Evolutionary conservation across 31 red algal genomes (phyloP), one percentile per base, ranked within the genome.

Genomic region (Bonnemaisonia californica): DNA sequence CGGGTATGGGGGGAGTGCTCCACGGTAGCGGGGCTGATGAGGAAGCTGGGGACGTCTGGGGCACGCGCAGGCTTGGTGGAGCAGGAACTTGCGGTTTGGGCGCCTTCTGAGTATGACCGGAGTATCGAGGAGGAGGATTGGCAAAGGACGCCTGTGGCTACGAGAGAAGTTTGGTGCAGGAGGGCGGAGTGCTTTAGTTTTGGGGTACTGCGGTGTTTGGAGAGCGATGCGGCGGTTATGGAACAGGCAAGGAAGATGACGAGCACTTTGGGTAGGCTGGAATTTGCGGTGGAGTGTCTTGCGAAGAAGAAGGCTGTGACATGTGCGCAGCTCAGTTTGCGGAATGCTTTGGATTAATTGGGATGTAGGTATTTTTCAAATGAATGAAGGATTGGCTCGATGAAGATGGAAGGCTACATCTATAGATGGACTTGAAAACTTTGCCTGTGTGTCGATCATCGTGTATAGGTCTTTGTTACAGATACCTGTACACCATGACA

Each of bases 141-240:
- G 87, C 47, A 67, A 41, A 27, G 36, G 35, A 91, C 87, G 3
- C 87, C 87, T 1, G 1, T 40, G 0, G 71, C 54, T 2, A 83
- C 74, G 26, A 62, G 87, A 40, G 61, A 68, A 24, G 78, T 77
- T 36, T 91, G 60, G 57, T 83, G 80, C 37, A 57, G 69, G 31
- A 66, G 87, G 41, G 87, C 80, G 19, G 87, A 91, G 69, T 56
- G 65, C 32, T 91, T 91, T 70, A 83, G 79, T 59, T 91, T 91
- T 72, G 87, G 87, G 9, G 71, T 91, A 27, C 48, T 91, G 42
- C 32, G 87, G 54, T 82, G 79, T 21, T 54, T 83, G 79, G 62
- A 76, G 33, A 56, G 79, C 8, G 71, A 58, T 32, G 87, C 62
- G 38, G 70, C 56, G 28, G 71, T 70, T 21, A 55, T 57, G 62